These are phyloP conservation scores for Aspergillus tamarii DNA, from an alignment of 2,329 filamentous ascomycete genomes.

Conservation along the genomic window DNA sequence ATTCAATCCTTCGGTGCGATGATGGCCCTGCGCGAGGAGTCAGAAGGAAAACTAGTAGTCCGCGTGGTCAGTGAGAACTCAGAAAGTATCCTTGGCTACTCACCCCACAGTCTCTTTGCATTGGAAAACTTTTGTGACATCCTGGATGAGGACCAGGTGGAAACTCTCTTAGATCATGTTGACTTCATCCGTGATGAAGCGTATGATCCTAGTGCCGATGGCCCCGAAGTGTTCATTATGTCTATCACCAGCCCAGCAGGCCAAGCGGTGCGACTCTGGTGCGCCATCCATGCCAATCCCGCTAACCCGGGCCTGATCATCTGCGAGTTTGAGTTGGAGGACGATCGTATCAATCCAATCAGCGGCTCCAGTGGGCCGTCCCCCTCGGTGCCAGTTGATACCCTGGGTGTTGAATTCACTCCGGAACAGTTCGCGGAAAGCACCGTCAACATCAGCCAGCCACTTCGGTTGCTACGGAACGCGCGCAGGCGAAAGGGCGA, in stretches of 20 bases:
- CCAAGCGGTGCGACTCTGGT: conserved; percentile 75
- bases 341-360: conserved; percentile 65
- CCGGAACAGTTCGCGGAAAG: conserved; percentile 74
- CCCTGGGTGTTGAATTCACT: conserved; percentile 72
- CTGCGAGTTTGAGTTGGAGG: conserved; percentile 86
- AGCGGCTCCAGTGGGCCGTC: conserved; percentile 23
- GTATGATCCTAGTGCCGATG: conserved; percentile 72
- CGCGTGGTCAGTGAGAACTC: conserved; percentile 83
- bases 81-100: conserved; percentile 72
- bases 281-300: conserved; percentile 77
- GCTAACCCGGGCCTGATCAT: conserved; percentile 72
- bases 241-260: conserved; percentile 65
- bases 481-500: conserved; percentile 76
- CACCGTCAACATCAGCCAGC: conserved; percentile 74
- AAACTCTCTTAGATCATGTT: conserved; percentile 81
- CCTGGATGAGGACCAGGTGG: conserved; percentile 78
- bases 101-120: conserved; percentile 74
- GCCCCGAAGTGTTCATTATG: conserved; percentile 83
- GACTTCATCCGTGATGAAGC: conserved; percentile 87
- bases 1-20: conserved; percentile 80
- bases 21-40: conserved; percentile 67
- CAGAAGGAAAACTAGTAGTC: conserved; percentile 68
- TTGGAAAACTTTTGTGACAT: conserved; percentile 81
- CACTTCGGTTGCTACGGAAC: conserved; percentile 74
- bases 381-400: conserved; percentile 51